A percentile compares a stretch with the other conserved stretches of the same genome.
These are phyloP conservation scores for Orbilia quercus DNA, from an alignment of 2,329 filamentous ascomycete species.

Conservation along the genomic window DNA sequence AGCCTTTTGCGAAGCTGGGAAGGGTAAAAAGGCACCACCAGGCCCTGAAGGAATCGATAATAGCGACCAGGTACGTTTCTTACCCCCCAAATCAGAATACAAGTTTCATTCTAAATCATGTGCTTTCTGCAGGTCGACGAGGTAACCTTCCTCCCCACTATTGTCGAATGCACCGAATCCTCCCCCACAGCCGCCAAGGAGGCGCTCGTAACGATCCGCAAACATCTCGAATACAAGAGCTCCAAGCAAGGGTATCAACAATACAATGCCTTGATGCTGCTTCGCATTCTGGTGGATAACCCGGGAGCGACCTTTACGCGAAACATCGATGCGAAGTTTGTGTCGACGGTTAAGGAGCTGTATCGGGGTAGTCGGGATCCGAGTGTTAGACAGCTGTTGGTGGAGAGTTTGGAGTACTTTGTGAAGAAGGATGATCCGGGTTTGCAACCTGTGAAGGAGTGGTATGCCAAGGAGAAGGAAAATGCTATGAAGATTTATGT, in stretches of 20 bases:
- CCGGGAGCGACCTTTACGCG: slow-evolving; percentile 90
- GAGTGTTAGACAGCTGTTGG: slow-evolving; percentile 83
- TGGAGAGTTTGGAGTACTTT: slow-evolving; percentile 85
- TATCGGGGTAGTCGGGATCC: slow-evolving; percentile 77
- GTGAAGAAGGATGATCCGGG: slow-evolving; percentile 74
- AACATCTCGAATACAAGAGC: slow-evolving; percentile 77
- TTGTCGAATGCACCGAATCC: slow-evolving; percentile 94
- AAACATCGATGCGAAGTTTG: slow-evolving; percentile 87
- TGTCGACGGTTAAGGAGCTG: slow-evolving; percentile 78
- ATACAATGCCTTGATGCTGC: slow-evolving; percentile 96
- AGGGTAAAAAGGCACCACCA: slow-evolving; percentile 65
- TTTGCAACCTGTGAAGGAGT: slow-evolving; percentile 64
- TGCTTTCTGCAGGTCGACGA: slow-evolving; percentile 76
- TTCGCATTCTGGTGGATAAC: slow-evolving; percentile 91
- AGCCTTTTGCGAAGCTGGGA: slow-evolving; percentile 79
- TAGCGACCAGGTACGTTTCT: slow-evolving; percentile 53
- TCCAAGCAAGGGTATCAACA: slow-evolving; percentile 75
- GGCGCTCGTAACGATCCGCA: slow-evolving; percentile 82
- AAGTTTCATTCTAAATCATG: neutral
- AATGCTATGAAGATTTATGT: slow-evolving; percentile 47
- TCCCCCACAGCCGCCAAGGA: slow-evolving; percentile 85
- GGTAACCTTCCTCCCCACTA: slow-evolving; percentile 88
- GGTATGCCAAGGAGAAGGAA: slow-evolving; percentile 59
- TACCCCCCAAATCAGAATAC: slow-evolving; percentile 63
- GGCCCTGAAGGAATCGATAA: slow-evolving; percentile 51